Evolutionary conservation across 78 protist species (phyloP), one percentile per base, ranked within the genome.

Genomic region (Emiliania huxleyi): DNA sequence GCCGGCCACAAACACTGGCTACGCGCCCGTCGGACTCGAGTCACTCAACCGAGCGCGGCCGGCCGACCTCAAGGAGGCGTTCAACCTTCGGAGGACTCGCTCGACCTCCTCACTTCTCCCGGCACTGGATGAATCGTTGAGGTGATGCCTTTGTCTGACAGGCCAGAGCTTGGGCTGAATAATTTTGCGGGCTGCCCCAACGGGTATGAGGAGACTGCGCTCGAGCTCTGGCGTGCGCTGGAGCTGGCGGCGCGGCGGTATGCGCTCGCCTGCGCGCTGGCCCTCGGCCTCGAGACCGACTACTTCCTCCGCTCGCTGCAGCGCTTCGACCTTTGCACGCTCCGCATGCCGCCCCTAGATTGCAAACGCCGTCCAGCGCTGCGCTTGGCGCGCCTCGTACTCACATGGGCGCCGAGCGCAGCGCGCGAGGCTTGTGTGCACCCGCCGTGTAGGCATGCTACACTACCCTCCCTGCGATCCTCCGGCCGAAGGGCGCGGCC

Each of bases 381-480:
- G n/a, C n/a, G n/a, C n/a, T n/a, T n/a, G n/a, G n/a, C n/a, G n/a
- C n/a, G n/a, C n/a, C n/a, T n/a, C n/a, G n/a, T n/a, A n/a, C n/a
- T n/a, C n/a, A n/a, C n/a, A n/a, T n/a, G n/a, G n/a, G n/a, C n/a
- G n/a, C n/a, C n/a, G n/a, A n/a, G n/a, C n/a, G n/a, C n/a, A n/a
- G n/a, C n/a, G n/a, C n/a, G n/a, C n/a, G n/a, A n/a, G n/a, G n/a
- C n/a, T n/a, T n/a, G n/a, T n/a, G n/a, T n/a, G n/a, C n/a, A n/a
- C n/a, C n/a, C n/a, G n/a, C n/a, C n/a, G n/a, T n/a, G n/a, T n/a
- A n/a, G n/a, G n/a, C n/a, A n/a, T n/a, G n/a, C n/a, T 85, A 18
- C 90, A 85, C 73, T 85, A 52, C 42, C 90, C 90, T 38, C 90
- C 90, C 11, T 49, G 73, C 90, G 90, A 85, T 8, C 18, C 11